Evolutionary conservation across 2,329 filamentous ascomycete species (phyloP), one percentile per base, ranked within the genome.

Genomic region (Paecilomyces dactylethromorphus): DNA sequence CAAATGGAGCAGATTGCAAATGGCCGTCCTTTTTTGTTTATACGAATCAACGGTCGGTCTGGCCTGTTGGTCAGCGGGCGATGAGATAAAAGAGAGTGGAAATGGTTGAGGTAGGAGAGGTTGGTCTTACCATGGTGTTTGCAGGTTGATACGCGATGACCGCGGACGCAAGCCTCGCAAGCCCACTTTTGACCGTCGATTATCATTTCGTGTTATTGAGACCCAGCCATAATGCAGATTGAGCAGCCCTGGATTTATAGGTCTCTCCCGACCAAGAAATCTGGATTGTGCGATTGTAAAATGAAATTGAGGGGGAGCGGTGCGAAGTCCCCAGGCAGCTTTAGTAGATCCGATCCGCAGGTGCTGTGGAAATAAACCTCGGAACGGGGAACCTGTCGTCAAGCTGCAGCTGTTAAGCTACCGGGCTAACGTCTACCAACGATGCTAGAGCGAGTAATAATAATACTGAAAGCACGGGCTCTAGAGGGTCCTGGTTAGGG

Each of bases 1-100:
- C 93, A 97, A 77, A 97, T 91, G 65, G 91, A 86, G 78, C 93
- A 97, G 84, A 97, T 92, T 65, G 93, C 95, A 65, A 97, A 92
- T 56, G 93, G 93, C 63, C 93, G 90, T 69, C 93, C 93, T 80
- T 97, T 97, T 75, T 96, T 95, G 77, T 95, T 94, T 79, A 97
- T 96, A 75, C 95, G 91, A 70, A 91, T 89, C 64, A 97, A 84
- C 63, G 90, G 90, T 69, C 92, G 90, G 77, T 96, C 92, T 96
- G 68, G 58, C 8, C 3, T 8, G n/a, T 24, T 52, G 18, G 21
- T 52, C 11, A 52, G 50, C 1, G 29, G 8, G 22, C 5, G 21
- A 2, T 1, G 50, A 52, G 5, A 21, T 10, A 52, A 24, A 52
- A 22, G 24, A 52, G 6, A 52, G 18, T 2, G 4, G 39, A 21